These are phyloP conservation scores for Prunus persica DNA, from an alignment of 306 rosid genomes.

Conservation along the genomic window DNA sequence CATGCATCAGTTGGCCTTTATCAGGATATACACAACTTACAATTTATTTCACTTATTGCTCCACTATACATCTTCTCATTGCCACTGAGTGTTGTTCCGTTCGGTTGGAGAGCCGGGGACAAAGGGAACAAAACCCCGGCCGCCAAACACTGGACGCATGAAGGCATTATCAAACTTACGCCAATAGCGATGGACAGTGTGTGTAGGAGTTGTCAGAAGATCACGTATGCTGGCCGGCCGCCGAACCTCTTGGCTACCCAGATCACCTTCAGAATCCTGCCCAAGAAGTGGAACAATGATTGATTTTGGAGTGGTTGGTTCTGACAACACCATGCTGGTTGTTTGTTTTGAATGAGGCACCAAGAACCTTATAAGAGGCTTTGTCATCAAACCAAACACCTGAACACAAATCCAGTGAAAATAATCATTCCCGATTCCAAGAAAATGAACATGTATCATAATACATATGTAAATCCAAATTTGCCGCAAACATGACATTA, in stretches of 20 bases:
- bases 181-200: constrained; percentile 84
- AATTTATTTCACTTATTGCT: constrained; percentile 26
- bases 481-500: not conserved
- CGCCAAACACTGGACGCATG: constrained; percentile 98
- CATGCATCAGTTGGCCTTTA: constrained; percentile 12
- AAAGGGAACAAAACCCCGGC: constrained; percentile 87
- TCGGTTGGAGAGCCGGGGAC: constrained; percentile 63
- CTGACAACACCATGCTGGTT: constrained; percentile 52
- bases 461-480: not conserved
- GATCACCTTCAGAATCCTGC: constrained; percentile 63
- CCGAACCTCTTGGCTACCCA: constrained; percentile 21
- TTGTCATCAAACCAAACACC: constrained; percentile 92
- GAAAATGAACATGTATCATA: not conserved
- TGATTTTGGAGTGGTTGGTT: constrained; percentile 58
- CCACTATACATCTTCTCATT: constrained; percentile 25
- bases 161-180: constrained; percentile 76
- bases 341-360: constrained; percentile 52
- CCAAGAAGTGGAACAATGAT: constrained; percentile 58
- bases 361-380: constrained; percentile 80
- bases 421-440: constrained; percentile 20
- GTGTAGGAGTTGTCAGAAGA: constrained; percentile 68
- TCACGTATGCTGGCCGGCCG: constrained; percentile 68
- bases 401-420: constrained; percentile 28
- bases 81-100: constrained; percentile 35
- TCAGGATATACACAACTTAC: constrained; percentile 23